A percentile compares a stretch with the other conserved stretches of the same genome.
phyloP scores from a whole-genome alignment of 2,329 filamentous ascomycete species.

The Sordariomycetes sp. region DNA sequence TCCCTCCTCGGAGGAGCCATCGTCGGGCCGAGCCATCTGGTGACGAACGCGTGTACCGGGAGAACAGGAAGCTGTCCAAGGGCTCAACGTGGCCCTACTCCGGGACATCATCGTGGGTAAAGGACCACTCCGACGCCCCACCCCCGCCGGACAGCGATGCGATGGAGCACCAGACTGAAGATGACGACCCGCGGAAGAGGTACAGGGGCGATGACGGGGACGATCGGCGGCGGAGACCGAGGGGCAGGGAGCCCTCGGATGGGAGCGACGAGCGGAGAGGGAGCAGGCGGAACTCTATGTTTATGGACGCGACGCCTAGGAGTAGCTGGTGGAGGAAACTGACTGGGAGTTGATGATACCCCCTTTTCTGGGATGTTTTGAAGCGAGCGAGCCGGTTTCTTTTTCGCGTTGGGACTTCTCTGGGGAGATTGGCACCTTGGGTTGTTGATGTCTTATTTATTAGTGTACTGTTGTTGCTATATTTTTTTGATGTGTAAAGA shows the following conservation, averaged over 20 bases:
- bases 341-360: slow-evolving; percentile 16
- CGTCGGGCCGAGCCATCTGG: neutral
- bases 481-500: neutral
- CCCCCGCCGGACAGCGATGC: slow-evolving; percentile 24
- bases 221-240: slow-evolving; percentile 24
- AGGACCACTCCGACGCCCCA: slow-evolving; percentile 48
- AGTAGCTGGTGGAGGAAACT: slow-evolving; percentile 50
- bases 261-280: slow-evolving; percentile 30
- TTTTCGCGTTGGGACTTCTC: neutral
- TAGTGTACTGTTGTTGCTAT: neutral
- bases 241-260: slow-evolving; percentile 19
- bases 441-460: neutral
- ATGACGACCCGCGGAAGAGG: slow-evolving; percentile 34
- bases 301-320: slow-evolving; percentile 32
- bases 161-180: slow-evolving; percentile 23
- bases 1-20: slow-evolving; percentile 22
- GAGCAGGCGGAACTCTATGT: slow-evolving; percentile 23
- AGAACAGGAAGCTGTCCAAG: slow-evolving; percentile 1
- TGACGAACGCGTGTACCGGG: slow-evolving; percentile 9
- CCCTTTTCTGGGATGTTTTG: neutral
- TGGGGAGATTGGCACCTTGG: neutral
- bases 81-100: slow-evolving; percentile 42
- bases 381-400: neutral
- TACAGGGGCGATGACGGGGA: slow-evolving; percentile 30
- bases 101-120: slow-evolving; percentile 53